Base-by-base conservation (phyloP, 2,329 filamentous ascomycete genomes). In the Dothiorella sarmentorum region DNA sequence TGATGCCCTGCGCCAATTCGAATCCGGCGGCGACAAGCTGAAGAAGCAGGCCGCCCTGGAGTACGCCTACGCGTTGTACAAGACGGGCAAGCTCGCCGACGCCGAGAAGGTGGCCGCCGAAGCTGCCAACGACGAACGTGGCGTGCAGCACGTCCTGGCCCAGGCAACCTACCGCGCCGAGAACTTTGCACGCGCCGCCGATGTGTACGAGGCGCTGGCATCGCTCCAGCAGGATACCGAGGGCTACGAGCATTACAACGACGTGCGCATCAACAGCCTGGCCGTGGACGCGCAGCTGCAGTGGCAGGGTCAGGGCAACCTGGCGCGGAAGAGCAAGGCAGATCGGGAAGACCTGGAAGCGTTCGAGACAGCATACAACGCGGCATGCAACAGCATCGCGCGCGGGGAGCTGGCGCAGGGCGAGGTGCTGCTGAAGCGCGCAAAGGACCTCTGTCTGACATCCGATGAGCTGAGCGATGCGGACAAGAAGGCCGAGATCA, bases 321-420 rank as follows among this genome's bases (percentile, higher is more conserved):
- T 78, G 33, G 78, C 78, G 35, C 73, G 76, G 60, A 80, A 79
- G 63, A 82, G 83, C 71, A 83, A 83, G 67, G 77, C 81, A 7
- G 74, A 75, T 6, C 76, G 80, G 60, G 84, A 86, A 61, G 84
- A 59, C 65, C 74, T 88, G 24, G 88, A 91, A 62, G 83, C 86
- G 2, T 94, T 94, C 65, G 90, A 94, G 75, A 86, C 88, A 24
- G 86, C 88, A 10, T 95, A 90, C 75, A 95, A 95, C 71, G 82
- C 85, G 22, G 90, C 89, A 7, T 93, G 89, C 70, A 81, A 81
- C 18, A 85, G 83, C 69, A 85, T 94, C 65, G 87, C 88, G 13
- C 79, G 84, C 45, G 87, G 85, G 7, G 86, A 89, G 64, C 77
- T 89, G 35, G 79, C 75, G 4, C 82, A 85, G 63, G 89, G 85